Evolutionary conservation across 2,329 filamentous ascomycete genomes (phyloP).

Genomic region (Lojkania enalia): DNA sequence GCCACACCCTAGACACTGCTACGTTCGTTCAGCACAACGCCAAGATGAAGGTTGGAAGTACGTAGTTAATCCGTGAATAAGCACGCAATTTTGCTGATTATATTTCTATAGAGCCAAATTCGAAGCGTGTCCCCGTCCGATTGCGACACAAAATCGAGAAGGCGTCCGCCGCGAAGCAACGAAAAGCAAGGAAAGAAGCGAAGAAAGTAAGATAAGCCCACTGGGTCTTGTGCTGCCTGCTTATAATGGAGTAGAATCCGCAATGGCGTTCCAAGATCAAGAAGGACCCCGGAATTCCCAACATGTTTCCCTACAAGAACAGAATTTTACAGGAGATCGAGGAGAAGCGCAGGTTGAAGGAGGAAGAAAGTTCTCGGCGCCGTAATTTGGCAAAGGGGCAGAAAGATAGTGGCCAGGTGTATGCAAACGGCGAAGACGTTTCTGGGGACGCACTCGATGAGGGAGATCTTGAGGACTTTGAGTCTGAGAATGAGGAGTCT

Average conservation of each 20-base stretch:
- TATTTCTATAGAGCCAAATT: constrained; percentile 75
- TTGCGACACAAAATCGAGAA: constrained; percentile 97
- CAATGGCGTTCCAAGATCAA: constrained; percentile 95
- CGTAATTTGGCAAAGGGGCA: constrained; percentile 67
- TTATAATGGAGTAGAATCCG: constrained; percentile 67
- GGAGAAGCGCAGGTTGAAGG: constrained; percentile 78
- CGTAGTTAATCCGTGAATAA: not conserved
- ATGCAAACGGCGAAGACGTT: constrained; percentile 42
- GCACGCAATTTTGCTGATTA: not conserved
- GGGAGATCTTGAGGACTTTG: constrained; percentile 53
- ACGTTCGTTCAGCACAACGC: constrained; percentile 15
- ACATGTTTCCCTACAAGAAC: constrained; percentile 97
- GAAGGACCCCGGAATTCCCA: constrained; percentile 97
- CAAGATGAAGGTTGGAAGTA: constrained; percentile 50
- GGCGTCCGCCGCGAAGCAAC: constrained; percentile 84
- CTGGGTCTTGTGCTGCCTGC: constrained; percentile 1
- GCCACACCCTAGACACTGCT: constrained; percentile 14
- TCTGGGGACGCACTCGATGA: constrained; percentile 56
- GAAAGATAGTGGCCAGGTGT: constrained; percentile 41
- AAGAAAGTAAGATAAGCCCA: constrained; percentile 65
- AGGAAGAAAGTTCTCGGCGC: constrained; percentile 70
- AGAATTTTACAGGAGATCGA: constrained; percentile 93
- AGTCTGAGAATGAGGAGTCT: constrained; percentile 60
- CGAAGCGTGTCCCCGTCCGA: constrained; percentile 87
- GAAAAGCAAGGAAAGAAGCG: constrained; percentile 82